phyloP scores from a whole-genome alignment of 768 basidiomycete species.

The Phylloporus arenicola region DNA sequence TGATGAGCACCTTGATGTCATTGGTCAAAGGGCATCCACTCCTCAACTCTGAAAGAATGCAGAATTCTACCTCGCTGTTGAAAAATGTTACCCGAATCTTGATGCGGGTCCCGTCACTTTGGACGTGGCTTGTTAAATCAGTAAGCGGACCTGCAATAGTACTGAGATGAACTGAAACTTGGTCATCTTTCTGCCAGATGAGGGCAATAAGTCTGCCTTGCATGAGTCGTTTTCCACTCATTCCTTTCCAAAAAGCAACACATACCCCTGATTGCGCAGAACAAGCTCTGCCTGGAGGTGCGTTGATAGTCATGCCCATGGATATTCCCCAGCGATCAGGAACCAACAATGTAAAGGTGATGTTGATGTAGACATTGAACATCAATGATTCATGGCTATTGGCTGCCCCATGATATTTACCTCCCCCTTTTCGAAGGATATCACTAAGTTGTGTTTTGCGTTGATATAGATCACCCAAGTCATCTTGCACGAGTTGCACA shows the following conservation, averaged over 20 bases:
- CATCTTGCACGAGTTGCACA: constrained; percentile 44
- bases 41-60: constrained; percentile 36
- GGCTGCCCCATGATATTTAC: constrained; percentile 46
- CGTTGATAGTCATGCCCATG: constrained; percentile 40
- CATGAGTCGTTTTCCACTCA: constrained; percentile 52
- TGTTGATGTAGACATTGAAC: constrained; percentile 60
- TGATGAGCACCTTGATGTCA: constrained; percentile 42
- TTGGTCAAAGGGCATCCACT: constrained; percentile 22
- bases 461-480: constrained; percentile 28
- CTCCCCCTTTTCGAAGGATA: constrained; percentile 49
- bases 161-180: constrained; percentile 50
- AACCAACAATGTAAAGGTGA: constrained; percentile 40
- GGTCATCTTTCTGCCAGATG: constrained; percentile 36
- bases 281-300: constrained; percentile 56
- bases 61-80: constrained; percentile 50
- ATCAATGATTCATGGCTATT: constrained; percentile 44
- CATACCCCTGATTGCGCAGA: constrained; percentile 35
- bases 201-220: constrained; percentile 62
- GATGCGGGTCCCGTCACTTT: constrained; percentile 30
- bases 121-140: constrained; percentile 45
- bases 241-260: constrained; percentile 55
- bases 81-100: constrained; percentile 56
- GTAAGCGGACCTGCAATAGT: constrained; percentile 37
- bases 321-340: constrained; percentile 52
- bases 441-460: constrained; percentile 38